Base-by-base conservation (phyloP, 129 eudicot species). In the Smallanthus sonchifolius region DNA sequence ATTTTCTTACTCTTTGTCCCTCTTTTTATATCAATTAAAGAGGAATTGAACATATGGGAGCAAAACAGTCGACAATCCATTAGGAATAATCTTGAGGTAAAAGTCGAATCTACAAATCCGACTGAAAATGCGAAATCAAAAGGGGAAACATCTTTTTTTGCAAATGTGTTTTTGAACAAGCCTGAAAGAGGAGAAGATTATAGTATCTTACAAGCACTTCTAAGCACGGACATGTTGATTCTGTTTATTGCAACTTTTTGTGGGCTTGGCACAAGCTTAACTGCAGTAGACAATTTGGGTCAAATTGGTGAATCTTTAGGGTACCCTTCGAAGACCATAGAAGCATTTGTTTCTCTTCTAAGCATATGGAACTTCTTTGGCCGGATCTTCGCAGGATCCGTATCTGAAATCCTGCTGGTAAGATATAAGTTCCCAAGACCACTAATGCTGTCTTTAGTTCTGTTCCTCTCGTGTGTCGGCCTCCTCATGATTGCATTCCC, bases 341-440 rank as follows among this genome's bases (percentile, higher is more conserved):
- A 88, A 63, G 84, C 98, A 10, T 92, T 92, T 32, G 84, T 92
- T 7, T 89, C 96, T 1, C 84, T 92, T 3, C 82, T 89, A 47
- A 89, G 98, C 68, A 92, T 92, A 62, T 89, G 98, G 98, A 89
- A 86, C 59, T 89, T 83, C 67, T 81, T 92, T 2, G 95, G 98
- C 0, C 76, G 96, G 24, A 95, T 92, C 5, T 44, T 77, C 7
- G 62, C 95, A 2, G 98, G 98, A 3, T 92, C 85, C 10, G 89
- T 69, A 2, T 87, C 96, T 0, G 98, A 92, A 43, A 76, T 87
- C 44, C 28, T 87, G 49, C 64, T 89, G 57, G 76, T 20, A 3
- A 92, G 81, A 70, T 89, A 92, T 78, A 92, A 89, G 65, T 80
- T 92, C 77, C 96, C 98, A 0, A 80, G 98, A 14, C 90, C 98